phyloP scores from a whole-genome alignment of 495 filamentous ascomycete species.

The Aspergillus biplanus region DNA sequence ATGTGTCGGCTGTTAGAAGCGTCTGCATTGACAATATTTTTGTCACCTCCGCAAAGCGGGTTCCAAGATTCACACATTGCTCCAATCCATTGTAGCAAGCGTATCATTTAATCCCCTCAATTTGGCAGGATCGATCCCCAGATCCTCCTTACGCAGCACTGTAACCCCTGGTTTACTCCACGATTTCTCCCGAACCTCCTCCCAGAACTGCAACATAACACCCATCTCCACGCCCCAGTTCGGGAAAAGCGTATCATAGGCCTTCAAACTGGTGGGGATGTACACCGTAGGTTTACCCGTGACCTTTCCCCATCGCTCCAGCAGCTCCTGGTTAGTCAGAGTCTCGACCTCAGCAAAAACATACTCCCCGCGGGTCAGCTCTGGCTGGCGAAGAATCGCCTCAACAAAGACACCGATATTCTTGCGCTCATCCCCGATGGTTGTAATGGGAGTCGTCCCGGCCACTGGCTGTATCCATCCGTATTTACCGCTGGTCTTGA shows the following conservation, averaged over 20 bases:
- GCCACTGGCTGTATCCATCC: slow-evolving; percentile 25
- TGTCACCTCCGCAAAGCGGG: no score
- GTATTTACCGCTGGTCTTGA: background rate
- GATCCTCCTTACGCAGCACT: background rate
- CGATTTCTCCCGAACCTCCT: background rate
- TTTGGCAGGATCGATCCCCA: background rate
- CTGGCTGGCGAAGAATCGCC: slow-evolving; percentile 43
- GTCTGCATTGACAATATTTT: no score
- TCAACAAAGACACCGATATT: slow-evolving; percentile 44
- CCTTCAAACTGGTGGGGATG: background rate
- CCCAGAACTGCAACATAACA: background rate
- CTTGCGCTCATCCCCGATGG: slow-evolving; percentile 40
- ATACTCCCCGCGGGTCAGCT: slow-evolving; percentile 20
- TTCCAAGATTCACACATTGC: background rate
- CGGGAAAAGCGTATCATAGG: background rate
- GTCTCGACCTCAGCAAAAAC: background rate
- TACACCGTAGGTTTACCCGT: background rate
- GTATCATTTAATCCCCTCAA: background rate
- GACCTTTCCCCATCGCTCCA: background rate
- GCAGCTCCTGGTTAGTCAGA: background rate
- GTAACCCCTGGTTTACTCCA: slow-evolving; percentile 1
- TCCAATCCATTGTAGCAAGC: background rate
- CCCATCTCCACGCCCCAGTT: slow-evolving; percentile 1
- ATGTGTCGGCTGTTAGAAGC: no score
- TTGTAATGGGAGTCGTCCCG: slow-evolving; percentile 34